phyloP scores from a whole-genome alignment of 352 stramenopile genomes.

The Plasmopara halstedii region DNA sequence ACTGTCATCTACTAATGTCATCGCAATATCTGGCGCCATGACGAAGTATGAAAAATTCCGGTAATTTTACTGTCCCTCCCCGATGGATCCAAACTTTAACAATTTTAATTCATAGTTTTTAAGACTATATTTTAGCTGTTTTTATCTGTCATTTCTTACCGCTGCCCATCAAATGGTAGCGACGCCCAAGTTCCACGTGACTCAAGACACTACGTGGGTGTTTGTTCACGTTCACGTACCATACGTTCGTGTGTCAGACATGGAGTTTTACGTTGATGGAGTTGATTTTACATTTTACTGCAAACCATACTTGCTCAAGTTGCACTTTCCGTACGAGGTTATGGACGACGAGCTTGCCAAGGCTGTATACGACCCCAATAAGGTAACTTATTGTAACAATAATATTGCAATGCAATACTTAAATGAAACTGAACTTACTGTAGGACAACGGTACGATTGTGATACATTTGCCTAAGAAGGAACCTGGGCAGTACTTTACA shows the following conservation, averaged over 20 bases:
- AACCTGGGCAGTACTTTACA: slow-evolving; percentile 79
- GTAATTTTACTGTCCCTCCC: slow-evolving; percentile 1
- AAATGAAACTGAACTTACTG: background rate
- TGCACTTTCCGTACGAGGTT: slow-evolving; percentile 88
- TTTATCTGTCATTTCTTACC: slow-evolving; percentile 3
- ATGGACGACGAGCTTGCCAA: slow-evolving; percentile 87
- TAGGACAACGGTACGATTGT: slow-evolving; percentile 91
- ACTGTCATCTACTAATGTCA: slow-evolving; percentile 23
- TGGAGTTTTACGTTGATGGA: slow-evolving; percentile 89
- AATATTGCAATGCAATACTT: background rate
- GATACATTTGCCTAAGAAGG: slow-evolving; percentile 87
- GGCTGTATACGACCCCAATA: slow-evolving; percentile 87
- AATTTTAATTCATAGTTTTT: too few relatives aligned
- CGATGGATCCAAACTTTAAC: background rate
- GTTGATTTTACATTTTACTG: slow-evolving; percentile 92
- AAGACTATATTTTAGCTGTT: too few relatives aligned
- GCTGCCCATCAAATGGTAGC: slow-evolving; percentile 41
- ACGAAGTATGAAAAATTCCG: slow-evolving; percentile 2
- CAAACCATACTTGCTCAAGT: slow-evolving; percentile 96
- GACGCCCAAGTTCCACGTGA: slow-evolving; percentile 77
- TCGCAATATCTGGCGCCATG: slow-evolving; percentile 39
- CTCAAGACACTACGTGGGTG: slow-evolving; percentile 73
- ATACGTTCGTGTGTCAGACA: slow-evolving; percentile 87
- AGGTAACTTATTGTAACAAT: slow-evolving; percentile 29
- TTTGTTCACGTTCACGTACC: slow-evolving; percentile 86